phyloP scores from a whole-genome alignment of 371 early-diverging fungal species.

The Mucor racemosus region DNA sequence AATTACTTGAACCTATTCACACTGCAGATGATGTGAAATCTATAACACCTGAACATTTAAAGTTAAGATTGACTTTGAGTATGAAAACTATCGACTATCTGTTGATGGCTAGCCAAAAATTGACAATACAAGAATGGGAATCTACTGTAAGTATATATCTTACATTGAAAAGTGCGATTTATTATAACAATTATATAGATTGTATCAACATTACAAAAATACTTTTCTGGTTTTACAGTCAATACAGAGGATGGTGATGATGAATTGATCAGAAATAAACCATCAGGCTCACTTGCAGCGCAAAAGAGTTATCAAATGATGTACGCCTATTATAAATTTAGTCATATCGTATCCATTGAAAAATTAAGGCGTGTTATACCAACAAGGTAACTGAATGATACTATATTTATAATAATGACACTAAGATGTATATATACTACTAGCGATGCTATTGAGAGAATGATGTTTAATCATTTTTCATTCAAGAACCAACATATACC shows the following conservation, averaged over 20 bases:
- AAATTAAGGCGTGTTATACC: slow-evolving; percentile 62
- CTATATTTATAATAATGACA: background rate
- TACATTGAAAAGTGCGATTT: background rate
- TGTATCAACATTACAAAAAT: slow-evolving; percentile 64
- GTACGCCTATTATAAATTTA: slow-evolving; percentile 63
- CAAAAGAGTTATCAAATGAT: slow-evolving; percentile 64
- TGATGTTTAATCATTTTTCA: slow-evolving; percentile 56
- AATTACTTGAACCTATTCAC: slow-evolving; percentile 45
- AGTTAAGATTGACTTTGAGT: slow-evolving; percentile 53
- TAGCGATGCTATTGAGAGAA: slow-evolving; percentile 61
- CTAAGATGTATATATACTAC: background rate
- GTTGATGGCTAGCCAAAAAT: slow-evolving; percentile 52
- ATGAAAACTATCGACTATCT: slow-evolving; percentile 60
- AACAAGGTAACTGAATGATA: slow-evolving; percentile 44
- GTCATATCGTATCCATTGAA: slow-evolving; percentile 58
- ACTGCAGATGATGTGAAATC: slow-evolving; percentile 16
- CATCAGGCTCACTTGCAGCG: slow-evolving; percentile 31
- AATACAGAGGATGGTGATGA: slow-evolving; percentile 27
- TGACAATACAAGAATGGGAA: slow-evolving; percentile 62
- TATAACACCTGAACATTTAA: slow-evolving; percentile 20
- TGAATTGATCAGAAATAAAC: slow-evolving; percentile 12
- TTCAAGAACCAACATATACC: slow-evolving; percentile 10
- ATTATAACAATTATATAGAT: slow-evolving; percentile 38
- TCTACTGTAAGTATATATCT: slow-evolving; percentile 42
- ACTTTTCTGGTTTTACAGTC: slow-evolving; percentile 65